Percentiles rank a stretch among this genome's conserved stretches.
These are phyloP conservation scores for Aquanectria penicillioides DNA, from an alignment of 2,329 filamentous ascomycete species.

Conservation along the genomic window DNA sequence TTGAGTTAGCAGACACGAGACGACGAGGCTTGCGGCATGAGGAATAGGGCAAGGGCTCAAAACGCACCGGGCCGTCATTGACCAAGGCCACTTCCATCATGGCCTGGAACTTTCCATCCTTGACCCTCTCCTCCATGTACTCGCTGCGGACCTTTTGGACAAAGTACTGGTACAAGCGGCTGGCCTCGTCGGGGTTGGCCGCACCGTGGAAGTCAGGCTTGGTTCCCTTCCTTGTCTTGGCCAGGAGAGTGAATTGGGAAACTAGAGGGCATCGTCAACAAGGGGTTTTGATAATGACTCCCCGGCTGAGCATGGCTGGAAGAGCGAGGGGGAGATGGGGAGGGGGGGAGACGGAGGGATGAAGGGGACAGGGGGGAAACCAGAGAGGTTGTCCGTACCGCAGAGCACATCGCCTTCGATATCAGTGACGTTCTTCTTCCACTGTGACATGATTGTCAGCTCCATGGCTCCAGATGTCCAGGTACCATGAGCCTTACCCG, in stretches of 20 bases:
- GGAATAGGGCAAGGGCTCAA: neutral
- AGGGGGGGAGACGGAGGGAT: too few species aligned
- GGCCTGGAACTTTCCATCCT: slow-evolving; percentile 96
- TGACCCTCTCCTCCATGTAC: slow-evolving; percentile 80
- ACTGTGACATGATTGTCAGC: slow-evolving; percentile 60
- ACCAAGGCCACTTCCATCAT: slow-evolving; percentile 98
- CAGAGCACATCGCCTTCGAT: slow-evolving; percentile 94
- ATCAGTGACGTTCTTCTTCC: slow-evolving; percentile 90
- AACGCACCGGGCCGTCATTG: slow-evolving; percentile 78
- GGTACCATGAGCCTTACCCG: slow-evolving; percentile 58
- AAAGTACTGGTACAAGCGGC: slow-evolving; percentile 85
- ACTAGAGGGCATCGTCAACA: slow-evolving; percentile 67
- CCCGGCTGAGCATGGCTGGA: neutral
- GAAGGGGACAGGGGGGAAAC: too few species aligned
- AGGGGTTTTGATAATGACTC: neutral
- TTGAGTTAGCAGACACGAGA: slow-evolving; percentile 1
- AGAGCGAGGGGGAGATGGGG: neutral
- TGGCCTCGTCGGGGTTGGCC: slow-evolving; percentile 80
- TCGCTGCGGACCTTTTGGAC: slow-evolving; percentile 77
- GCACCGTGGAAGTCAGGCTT: slow-evolving; percentile 96
- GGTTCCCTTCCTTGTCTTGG: slow-evolving; percentile 92
- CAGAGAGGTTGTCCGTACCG: slow-evolving; percentile 67
- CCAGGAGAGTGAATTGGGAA: slow-evolving; percentile 95
- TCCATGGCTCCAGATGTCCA: slow-evolving; percentile 14
- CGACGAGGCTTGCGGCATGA: neutral